These are phyloP conservation scores for Astrothelium subdiscretum DNA, from an alignment of 495 filamentous ascomycete genomes.

Conservation along the genomic window DNA sequence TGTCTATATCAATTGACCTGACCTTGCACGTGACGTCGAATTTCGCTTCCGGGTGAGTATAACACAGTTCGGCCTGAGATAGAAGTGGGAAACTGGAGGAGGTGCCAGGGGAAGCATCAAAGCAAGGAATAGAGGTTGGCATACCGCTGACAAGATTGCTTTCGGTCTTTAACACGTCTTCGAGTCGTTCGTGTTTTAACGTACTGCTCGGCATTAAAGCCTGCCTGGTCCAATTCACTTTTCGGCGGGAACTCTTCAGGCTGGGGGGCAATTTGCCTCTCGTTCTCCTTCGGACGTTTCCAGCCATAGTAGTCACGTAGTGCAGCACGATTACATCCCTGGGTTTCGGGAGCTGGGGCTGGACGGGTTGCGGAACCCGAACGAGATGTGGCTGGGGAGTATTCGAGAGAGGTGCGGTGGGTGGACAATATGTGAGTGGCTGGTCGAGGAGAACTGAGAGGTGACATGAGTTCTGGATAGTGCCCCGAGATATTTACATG, in stretches of 20 bases:
- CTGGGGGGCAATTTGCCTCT: conserved; percentile 12
- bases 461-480: conserved; percentile 49
- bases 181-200: conserved; percentile 51
- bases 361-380: conserved; percentile 27
- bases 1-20: not conserved
- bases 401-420: conserved; percentile 59
- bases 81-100: too few relatives aligned
- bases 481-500: not conserved
- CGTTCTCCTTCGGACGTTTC: conserved; percentile 35
- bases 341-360: conserved; percentile 18
- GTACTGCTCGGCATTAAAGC: conserved; percentile 47
- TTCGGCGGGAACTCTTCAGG: conserved; percentile 27
- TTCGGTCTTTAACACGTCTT: conserved; percentile 53
- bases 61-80: too few relatives aligned
- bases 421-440: conserved; percentile 65
- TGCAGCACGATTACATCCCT: conserved; percentile 63
- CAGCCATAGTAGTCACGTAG: conserved; percentile 92
- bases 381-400: conserved; percentile 45
- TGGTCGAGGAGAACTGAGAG: conserved; percentile 28
- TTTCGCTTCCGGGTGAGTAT: too few relatives aligned
- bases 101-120: too few relatives aligned
- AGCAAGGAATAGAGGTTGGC: too few relatives aligned
- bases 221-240: conserved; percentile 43
- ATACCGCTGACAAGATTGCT: conserved; percentile 46
- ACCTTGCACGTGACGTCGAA: not conserved